These are phyloP conservation scores for Thielaviopsis musarum DNA, from an alignment of 2,329 filamentous ascomycete genomes.

Conservation along the genomic window DNA sequence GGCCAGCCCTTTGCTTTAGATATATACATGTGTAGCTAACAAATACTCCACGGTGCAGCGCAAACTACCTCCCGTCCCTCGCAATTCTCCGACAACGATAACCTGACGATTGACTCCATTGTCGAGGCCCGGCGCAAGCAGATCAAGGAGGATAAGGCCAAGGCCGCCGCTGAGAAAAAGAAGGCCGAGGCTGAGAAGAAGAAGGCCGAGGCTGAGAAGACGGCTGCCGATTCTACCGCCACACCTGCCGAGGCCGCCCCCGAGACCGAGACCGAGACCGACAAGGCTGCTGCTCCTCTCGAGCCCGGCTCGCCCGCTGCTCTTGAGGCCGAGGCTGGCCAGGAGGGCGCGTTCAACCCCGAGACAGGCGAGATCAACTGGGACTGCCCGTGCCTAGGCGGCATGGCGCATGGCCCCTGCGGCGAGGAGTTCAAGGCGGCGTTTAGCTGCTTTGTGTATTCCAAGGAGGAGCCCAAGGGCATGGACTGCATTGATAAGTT, in stretches of 20 bases:
- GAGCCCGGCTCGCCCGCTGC: slow-evolving; percentile 27
- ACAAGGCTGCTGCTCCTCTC: slow-evolving; percentile 9
- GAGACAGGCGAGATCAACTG: slow-evolving; percentile 99
- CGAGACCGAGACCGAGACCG: not conserved
- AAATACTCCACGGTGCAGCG: not conserved
- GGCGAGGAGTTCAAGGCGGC: slow-evolving; percentile 89
- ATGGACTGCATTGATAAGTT: slow-evolving; percentile 97
- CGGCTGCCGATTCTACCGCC: slow-evolving; percentile 13
- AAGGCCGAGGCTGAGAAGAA: slow-evolving; percentile 14
- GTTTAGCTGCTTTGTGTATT: slow-evolving; percentile 98
- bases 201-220: slow-evolving; percentile 15
- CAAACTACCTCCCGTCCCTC: slow-evolving; percentile 6
- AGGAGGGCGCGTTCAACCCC: slow-evolving; percentile 90
- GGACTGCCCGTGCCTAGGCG: slow-evolving; percentile 94
- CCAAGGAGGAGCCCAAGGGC: slow-evolving; percentile 85
- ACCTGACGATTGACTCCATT: slow-evolving; percentile 50
- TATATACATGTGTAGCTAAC: not conserved
- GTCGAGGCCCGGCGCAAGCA: slow-evolving; percentile 45
- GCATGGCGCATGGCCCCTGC: slow-evolving; percentile 92
- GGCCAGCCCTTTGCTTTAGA: not conserved
- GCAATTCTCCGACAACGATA: slow-evolving; percentile 37
- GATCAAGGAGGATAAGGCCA: slow-evolving; percentile 21
- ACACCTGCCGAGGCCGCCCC: slow-evolving; percentile 14
- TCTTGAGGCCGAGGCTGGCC: slow-evolving; percentile 64
- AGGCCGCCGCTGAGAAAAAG: slow-evolving; percentile 15